These are phyloP conservation scores for Cardamine occulta DNA, from an alignment of 345 rosid genomes.

Conservation along the genomic window DNA sequence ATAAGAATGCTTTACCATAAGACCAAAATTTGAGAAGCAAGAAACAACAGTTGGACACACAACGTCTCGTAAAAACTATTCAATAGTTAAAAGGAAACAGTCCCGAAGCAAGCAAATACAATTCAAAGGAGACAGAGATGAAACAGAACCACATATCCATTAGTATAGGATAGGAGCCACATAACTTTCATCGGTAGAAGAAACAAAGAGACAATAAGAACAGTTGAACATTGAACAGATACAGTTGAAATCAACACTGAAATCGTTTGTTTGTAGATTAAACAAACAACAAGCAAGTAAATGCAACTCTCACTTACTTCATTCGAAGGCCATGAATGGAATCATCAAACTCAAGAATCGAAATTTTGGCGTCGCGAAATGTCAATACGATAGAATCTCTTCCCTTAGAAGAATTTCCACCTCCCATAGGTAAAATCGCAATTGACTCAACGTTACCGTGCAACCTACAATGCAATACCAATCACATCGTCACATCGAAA, in stretches of 20 bases:
- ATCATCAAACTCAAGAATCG: conserved; percentile 92
- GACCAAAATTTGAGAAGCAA: no score
- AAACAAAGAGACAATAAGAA: neutral
- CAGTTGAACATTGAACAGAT: conserved; percentile 7
- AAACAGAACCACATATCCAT: no score
- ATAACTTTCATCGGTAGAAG: neutral
- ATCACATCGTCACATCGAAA: conserved; percentile 5
- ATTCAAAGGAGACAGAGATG: no score
- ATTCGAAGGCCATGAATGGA: conserved; percentile 80
- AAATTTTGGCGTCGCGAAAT: conserved; percentile 79
- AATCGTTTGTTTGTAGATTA: neutral
- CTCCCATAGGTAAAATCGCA: conserved; percentile 71
- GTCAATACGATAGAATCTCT: conserved; percentile 84
- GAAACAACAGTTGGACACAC: neutral
- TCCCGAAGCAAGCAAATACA: no score
- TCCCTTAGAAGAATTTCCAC: conserved; percentile 62
- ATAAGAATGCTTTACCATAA: neutral
- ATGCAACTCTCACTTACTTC: conserved; percentile 55
- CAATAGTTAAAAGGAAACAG: neutral
- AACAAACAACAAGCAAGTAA: no score
- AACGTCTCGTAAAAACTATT: neutral
- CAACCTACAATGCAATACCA: conserved; percentile 52
- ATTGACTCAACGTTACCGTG: conserved; percentile 92
- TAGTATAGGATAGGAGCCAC: neutral
- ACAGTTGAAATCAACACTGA: conserved; percentile 3